Evolutionary conservation across 495 filamentous ascomycete genomes (phyloP).

Genomic region (Evernia prunastri): DNA sequence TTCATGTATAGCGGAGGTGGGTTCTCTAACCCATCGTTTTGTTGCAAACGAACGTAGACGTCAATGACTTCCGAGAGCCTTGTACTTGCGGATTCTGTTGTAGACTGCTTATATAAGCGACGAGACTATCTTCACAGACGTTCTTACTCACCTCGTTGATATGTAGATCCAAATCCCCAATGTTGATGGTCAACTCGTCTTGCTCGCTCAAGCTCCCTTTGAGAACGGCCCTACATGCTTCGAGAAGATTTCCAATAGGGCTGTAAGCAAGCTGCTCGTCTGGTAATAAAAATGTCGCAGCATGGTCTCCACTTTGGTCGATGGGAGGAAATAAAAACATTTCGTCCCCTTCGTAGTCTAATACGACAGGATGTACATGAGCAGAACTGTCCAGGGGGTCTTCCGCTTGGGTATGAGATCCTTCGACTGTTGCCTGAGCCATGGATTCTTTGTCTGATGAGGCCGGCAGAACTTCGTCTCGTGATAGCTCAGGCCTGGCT

Average conservation of each 20-base stretch:
- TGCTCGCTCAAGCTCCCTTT: constrained; percentile 56
- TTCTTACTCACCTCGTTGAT: constrained; percentile 60
- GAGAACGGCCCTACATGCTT: constrained; percentile 60
- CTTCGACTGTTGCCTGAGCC: neutral
- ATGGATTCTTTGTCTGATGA: neutral
- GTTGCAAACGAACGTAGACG: constrained; percentile 50
- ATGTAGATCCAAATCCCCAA: constrained; percentile 62
- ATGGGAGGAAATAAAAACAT: constrained; percentile 66
- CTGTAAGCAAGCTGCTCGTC: constrained; percentile 55
- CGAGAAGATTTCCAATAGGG: constrained; percentile 54
- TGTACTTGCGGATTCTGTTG: constrained; percentile 21
- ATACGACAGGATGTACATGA: constrained; percentile 46
- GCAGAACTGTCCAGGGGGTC: neutral
- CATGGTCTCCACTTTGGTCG: constrained; percentile 48
- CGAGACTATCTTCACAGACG: neutral
- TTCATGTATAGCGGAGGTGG: constrained; percentile 51
- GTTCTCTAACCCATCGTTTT: constrained; percentile 51
- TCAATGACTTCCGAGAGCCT: constrained; percentile 54
- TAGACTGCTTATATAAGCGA: constrained; percentile 10
- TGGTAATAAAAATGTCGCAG: constrained; percentile 67
- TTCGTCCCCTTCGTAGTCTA: constrained; percentile 59
- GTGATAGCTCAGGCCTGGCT: neutral
- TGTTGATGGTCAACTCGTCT: constrained; percentile 62
- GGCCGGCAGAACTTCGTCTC: neutral
- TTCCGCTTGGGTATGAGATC: neutral